Conservation (phyloP, 352 stramenopile species). For the Globisporangium okanoganense region DNA sequence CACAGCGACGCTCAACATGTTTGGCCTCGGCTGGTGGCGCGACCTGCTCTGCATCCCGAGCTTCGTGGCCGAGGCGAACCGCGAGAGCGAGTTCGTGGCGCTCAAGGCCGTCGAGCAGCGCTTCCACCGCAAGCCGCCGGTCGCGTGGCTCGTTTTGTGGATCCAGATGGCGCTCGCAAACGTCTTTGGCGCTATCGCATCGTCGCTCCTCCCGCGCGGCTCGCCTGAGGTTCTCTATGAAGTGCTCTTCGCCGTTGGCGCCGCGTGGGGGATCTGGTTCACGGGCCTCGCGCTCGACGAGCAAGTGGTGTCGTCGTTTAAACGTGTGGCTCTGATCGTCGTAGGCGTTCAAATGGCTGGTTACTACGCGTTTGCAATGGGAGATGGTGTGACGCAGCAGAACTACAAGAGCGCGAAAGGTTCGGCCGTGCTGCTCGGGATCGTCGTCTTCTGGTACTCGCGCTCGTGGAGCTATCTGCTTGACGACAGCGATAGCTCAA, state of each 20-base stretch:
- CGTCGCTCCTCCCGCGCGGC: conserved; percentile 10
- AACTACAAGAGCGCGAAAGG: conserved; percentile 1
- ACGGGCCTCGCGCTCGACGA: conserved; percentile 13
- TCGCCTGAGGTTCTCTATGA: conserved; percentile 9
- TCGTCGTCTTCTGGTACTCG: conserved; percentile 4
- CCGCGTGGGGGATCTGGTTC: conserved; percentile 17
- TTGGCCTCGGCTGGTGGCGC: conserved; percentile 16
- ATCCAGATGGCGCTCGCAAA: conserved; percentile 10
- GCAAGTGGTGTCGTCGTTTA: background rate
- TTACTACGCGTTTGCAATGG: background rate
- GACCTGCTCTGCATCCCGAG: conserved; percentile 18
- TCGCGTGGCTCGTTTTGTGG: conserved; percentile 12
- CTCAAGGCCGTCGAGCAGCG: conserved; percentile 8
- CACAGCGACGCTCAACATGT: conserved; percentile 18
- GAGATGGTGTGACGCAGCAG: background rate
- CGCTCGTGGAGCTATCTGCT: conserved; percentile 2
- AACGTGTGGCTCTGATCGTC: background rate
- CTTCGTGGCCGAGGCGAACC: conserved; percentile 18
- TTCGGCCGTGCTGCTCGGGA: background rate
- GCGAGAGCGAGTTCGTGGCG: conserved; percentile 14
- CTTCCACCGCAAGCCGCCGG: conserved; percentile 11
- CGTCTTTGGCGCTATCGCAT: conserved; percentile 9
- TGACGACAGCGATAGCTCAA: background rate
- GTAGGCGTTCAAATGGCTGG: background rate
- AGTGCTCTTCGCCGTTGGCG: conserved; percentile 15